Evolutionary conservation across 164 flowering plant species (phyloP).

Genomic region (Vitis cinerea): DNA sequence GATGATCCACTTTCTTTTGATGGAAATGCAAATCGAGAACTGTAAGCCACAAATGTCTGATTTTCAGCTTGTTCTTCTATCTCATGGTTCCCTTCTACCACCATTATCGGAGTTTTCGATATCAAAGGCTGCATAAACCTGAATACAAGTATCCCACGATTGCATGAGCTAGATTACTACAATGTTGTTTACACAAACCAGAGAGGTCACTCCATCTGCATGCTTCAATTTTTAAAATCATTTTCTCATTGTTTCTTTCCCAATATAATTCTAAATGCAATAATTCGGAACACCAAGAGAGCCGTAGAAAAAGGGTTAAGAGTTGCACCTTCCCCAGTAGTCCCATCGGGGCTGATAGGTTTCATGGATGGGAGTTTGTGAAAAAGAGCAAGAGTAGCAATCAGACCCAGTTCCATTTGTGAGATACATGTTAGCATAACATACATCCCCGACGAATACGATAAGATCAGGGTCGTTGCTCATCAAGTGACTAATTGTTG

Average conservation of each 20-base stretch:
- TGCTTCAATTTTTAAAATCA: too few species aligned
- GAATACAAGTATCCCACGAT: conserved; percentile 10
- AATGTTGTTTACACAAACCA: too few species aligned
- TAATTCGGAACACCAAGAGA: neutral
- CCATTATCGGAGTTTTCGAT: conserved; percentile 93
- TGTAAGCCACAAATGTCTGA: conserved; percentile 69
- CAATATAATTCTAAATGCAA: too few species aligned
- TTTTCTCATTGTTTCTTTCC: too few species aligned
- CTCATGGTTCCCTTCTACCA: conserved; percentile 94
- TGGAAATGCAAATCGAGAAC: conserved; percentile 90
- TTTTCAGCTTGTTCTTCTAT: conserved; percentile 70
- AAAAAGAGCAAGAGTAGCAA: conserved; percentile 80
- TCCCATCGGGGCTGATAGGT: conserved; percentile 99
- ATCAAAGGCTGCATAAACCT: conserved; percentile 85
- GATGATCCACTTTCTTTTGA: conserved; percentile 71
- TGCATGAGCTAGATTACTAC: neutral
- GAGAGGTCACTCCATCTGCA: too few species aligned
- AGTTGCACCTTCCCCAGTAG: conserved; percentile 91
- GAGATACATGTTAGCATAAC: conserved; percentile 84
- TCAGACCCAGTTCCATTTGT: conserved; percentile 90
- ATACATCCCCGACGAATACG: conserved; percentile 77
- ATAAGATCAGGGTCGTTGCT: conserved; percentile 76
- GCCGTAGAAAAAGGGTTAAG: neutral
- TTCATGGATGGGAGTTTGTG: conserved; percentile 75
- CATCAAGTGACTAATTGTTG: conserved; percentile 67